Base-by-base conservation (phyloP, 768 basidiomycete genomes). In the Boletus sensibilis region DNA sequence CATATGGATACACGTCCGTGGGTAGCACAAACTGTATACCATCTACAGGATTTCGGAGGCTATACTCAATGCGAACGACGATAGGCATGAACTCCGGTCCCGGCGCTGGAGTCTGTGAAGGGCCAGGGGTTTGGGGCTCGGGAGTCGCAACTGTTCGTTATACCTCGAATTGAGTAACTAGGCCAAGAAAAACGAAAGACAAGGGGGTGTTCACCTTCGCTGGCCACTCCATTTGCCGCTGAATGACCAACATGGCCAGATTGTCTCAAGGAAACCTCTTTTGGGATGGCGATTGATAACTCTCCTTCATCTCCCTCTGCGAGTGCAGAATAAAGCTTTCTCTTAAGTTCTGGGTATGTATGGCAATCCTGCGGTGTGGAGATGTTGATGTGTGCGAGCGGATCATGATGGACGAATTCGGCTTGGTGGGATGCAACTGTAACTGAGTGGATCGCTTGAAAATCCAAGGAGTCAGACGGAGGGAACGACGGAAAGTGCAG, bases 291-390 rank as follows among this genome's bases (percentile, higher is more conserved):
- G 64, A 99, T 92, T 6, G 93, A 92, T 33, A 99, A 70, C 72
- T 98, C 97, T 55, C 96, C 97, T 70, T 98, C 94, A 62, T 96
- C 94, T 41, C 86, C 82, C 66, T 98, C 97, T 58, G 92, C 84
- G 50, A 94, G 78, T 0, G 96, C 92, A 0, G 92, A 84, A 76
- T 94, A 98, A 39, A 97, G 72, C 74, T 87, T 89, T 56, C 97
- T 82, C 78, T 97, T 98, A 56, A 95, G 78, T 68, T 97, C 97
- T 7, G 94, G 92, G 74, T 96, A 94, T 52, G 84, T 82, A 66
- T 94, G 92, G 56, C 90, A 87, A 69, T 97, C 92, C 61, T 82
- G 80, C 12, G 84, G 78, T 61, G 87, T 85, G 37, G 81, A 85
- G 65, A 87, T 78, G 59, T 76, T 79, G 62, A 92, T 76, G 60